Percentiles rank a stretch among this genome's conserved stretches.
Evolutionary conservation across 2,329 filamentous ascomycete genomes (phyloP).

Genomic region (Alternaria dauci): DNA sequence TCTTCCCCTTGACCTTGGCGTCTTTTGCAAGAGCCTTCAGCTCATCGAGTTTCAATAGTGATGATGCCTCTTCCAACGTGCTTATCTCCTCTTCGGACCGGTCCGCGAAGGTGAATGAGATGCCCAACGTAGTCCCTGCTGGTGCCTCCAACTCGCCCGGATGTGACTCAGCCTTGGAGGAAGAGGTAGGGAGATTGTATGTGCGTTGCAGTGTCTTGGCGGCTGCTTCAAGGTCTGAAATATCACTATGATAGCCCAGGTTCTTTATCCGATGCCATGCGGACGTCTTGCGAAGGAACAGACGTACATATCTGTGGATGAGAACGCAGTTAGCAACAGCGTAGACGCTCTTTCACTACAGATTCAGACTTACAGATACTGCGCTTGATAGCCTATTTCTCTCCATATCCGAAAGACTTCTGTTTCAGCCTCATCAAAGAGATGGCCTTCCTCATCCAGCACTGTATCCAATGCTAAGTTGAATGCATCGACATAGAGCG

Average conservation of each 20-base stretch:
- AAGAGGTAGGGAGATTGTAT: constrained; percentile 63
- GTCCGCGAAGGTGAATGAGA: constrained; percentile 80
- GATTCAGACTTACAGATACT: constrained; percentile 76
- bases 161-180: constrained; percentile 47
- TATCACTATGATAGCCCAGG: constrained; percentile 82
- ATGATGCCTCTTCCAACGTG: constrained; percentile 82
- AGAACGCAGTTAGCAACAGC: not conserved
- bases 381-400: constrained; percentile 78
- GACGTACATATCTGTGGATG: constrained; percentile 77
- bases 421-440: constrained; percentile 83
- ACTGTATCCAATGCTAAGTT: constrained; percentile 91
- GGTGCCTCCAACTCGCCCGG: constrained; percentile 61
- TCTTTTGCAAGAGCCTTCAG: constrained; percentile 85
- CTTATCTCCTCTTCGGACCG: constrained; percentile 75
- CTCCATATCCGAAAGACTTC: constrained; percentile 81
- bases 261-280: constrained; percentile 86
- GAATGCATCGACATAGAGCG: constrained; percentile 97
- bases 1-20: constrained; percentile 85
- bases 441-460: constrained; percentile 83
- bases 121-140: constrained; percentile 59
- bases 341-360: not conserved
- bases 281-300: constrained; percentile 91
- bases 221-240: constrained; percentile 74
- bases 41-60: constrained; percentile 85
- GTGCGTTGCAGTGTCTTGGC: constrained; percentile 69